These are phyloP conservation scores for Cylindrotheca closterium DNA, from an alignment of 108 stramenopile species.

Conservation along the genomic window DNA sequence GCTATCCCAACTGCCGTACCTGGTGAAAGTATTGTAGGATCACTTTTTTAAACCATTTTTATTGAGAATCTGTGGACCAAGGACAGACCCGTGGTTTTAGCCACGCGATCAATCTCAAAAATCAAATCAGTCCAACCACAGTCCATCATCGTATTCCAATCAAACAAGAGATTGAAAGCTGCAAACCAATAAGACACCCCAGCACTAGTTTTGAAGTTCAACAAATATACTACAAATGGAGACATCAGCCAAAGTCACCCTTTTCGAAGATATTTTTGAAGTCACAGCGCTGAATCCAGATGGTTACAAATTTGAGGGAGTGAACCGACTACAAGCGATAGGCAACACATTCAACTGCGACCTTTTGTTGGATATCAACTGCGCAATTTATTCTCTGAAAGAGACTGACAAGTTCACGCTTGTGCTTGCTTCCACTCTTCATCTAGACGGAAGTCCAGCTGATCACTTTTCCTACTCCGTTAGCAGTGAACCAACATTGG, in stretches of 20 bases:
- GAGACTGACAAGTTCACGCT: constrained; percentile 90
- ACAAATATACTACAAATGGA: constrained; percentile 38
- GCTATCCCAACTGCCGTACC: neutral
- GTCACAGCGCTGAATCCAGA: constrained; percentile 95
- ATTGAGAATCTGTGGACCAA: neutral
- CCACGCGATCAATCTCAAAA: neutral
- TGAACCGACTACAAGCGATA: constrained; percentile 89
- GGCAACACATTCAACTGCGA: constrained; percentile 96
- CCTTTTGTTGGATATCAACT: constrained; percentile 92
- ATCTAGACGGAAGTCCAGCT: constrained; percentile 91
- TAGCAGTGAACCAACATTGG: constrained; percentile 73
- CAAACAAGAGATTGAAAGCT: neutral
- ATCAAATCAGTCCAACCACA: too few relatives aligned
- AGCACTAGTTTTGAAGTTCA: neutral
- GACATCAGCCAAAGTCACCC: constrained; percentile 74
- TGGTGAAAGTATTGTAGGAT: neutral
- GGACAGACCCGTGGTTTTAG: neutral
- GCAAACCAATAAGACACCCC: neutral
- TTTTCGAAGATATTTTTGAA: constrained; percentile 98
- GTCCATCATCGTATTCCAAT: neutral
- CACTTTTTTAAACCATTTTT: neutral
- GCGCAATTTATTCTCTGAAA: constrained; percentile 86
- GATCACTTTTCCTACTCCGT: constrained; percentile 88
- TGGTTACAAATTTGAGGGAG: constrained; percentile 82
- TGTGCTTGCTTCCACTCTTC: constrained; percentile 89